A percentile compares a stretch with the other conserved stretches of the same genome.
Conservation (phyloP, 805 yeast genomes). For the Yamadazyma endophytica region DNA sequence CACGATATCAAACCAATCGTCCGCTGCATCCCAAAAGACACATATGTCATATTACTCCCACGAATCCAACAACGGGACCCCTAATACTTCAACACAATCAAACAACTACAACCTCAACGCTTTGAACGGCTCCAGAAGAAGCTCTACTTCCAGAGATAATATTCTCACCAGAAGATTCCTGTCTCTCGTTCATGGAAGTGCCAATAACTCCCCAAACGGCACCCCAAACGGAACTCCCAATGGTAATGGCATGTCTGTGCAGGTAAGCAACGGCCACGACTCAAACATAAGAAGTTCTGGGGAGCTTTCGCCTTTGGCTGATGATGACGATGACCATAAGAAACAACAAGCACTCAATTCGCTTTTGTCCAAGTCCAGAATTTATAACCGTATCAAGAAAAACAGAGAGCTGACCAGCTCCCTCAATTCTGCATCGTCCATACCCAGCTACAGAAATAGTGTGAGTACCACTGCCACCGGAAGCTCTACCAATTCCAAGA, state of each 20-base stretch:
- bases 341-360: constrained; percentile 11
- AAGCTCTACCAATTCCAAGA: constrained; percentile 17
- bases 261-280: too few species aligned
- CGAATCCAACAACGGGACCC: constrained; percentile 1
- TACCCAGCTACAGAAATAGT: constrained; percentile 18
- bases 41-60: constrained; percentile 10
- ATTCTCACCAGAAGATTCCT: constrained; percentile 14
- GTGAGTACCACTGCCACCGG: constrained; percentile 14
- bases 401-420: constrained; percentile 34
- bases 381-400: constrained; percentile 33
- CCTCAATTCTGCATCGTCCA: constrained; percentile 17
- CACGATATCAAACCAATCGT: constrained; percentile 11
- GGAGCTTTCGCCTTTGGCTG: background rate
- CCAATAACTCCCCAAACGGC: background rate
- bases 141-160: constrained; percentile 8
- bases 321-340: constrained; percentile 7
- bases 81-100: constrained; percentile 4
- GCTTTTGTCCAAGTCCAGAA: constrained; percentile 25
- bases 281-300: too few species aligned
- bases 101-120: constrained; percentile 1
- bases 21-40: constrained; percentile 10
- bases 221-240: constrained; percentile 1
- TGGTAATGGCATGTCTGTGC: too few species aligned
- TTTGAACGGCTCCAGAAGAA: constrained; percentile 3
- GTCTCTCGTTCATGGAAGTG: constrained; percentile 8